These are phyloP conservation scores for Crucibulum parvulum DNA, from an alignment of 1,284 basidiomycete genomes.

Conservation along the genomic window DNA sequence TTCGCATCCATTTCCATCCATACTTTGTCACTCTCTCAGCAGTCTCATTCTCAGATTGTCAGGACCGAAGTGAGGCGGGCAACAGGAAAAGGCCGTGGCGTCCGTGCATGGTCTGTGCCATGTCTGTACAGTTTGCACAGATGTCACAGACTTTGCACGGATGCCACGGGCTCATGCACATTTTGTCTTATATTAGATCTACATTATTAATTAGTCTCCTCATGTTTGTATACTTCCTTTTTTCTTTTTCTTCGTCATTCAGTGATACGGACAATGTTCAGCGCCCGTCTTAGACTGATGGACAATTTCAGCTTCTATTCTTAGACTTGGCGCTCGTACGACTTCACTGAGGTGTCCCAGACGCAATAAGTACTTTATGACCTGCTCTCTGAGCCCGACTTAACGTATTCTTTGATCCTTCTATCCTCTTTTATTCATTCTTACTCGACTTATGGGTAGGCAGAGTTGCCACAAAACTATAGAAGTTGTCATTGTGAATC, in stretches of 20 bases:
- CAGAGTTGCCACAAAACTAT: no score
- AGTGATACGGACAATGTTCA: background rate
- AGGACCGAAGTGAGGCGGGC: no score
- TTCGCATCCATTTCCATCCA: no score
- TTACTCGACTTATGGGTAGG: background rate
- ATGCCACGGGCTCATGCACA: background rate
- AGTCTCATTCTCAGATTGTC: no score
- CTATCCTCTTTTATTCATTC: background rate
- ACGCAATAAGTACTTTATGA: background rate
- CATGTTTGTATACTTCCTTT: background rate
- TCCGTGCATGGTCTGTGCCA: no score
- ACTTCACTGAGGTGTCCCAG: background rate
- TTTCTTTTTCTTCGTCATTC: background rate
- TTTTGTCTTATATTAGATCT: background rate
- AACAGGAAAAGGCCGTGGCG: no score
- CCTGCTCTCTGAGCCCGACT: background rate
- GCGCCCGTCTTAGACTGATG: background rate
- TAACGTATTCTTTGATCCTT: background rate
- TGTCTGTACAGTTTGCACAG: no score
- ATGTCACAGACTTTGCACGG: no score
- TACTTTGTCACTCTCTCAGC: no score
- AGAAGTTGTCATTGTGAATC: no score
- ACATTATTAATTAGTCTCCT: background rate
- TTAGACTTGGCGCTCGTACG: background rate
- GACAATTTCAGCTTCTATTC: background rate